Conservation (phyloP, 1,284 basidiomycete genomes). For the Ceratobasidium sp. region DNA sequence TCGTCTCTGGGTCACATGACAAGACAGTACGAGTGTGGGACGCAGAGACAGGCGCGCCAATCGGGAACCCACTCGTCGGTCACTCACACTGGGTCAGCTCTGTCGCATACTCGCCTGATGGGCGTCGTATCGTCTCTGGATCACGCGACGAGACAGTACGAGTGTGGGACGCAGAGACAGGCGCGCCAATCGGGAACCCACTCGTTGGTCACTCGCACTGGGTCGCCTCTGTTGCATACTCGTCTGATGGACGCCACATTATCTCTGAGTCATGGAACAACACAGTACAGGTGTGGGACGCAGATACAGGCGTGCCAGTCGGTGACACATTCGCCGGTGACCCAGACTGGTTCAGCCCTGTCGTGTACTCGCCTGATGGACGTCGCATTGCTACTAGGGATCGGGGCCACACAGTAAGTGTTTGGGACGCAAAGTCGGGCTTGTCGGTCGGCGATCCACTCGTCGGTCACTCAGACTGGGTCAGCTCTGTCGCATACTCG, state of each 20-base stretch:
- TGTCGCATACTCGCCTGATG: no score
- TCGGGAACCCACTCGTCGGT: constrained; percentile 82
- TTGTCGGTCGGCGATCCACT: background rate
- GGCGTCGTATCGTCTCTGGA: no score
- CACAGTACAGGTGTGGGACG: no score
- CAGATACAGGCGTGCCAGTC: background rate
- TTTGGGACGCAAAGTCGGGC: constrained; percentile 4
- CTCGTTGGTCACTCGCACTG: background rate
- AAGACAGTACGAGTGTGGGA: no score
- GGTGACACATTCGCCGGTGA: constrained; percentile 36
- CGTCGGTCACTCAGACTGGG: no score
- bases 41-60: constrained; percentile 71
- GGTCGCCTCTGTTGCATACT: background rate
- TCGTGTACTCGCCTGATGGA: no score
- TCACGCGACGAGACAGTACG: no score
- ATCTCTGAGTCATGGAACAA: no score
- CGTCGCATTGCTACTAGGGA: background rate
- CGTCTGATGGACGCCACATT: no score
- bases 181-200: background rate
- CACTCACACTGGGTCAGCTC: constrained; percentile 67
- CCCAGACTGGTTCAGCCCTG: no score
- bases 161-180: no score
- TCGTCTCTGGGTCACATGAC: constrained; percentile 37
- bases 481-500: no score
- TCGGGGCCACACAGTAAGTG: background rate